Base-by-base conservation (phyloP, 1,139 yeast species). In the Saccharomyces hybrid region DNA sequence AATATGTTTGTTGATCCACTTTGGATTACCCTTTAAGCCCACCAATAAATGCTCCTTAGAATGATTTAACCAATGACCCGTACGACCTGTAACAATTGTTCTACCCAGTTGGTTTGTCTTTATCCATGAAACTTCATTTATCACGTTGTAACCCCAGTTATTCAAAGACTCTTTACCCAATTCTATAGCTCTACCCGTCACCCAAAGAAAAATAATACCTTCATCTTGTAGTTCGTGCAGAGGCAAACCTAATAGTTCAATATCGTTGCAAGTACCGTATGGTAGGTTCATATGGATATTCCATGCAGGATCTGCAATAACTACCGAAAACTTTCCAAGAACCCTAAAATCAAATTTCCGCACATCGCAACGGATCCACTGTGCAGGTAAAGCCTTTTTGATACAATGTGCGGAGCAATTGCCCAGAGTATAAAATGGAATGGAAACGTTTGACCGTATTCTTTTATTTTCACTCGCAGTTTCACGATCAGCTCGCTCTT, bases 21-120 rank as follows among this genome's bases (percentile, higher is more conserved):
- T 63, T 0, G 95, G 93, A 49, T 79, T 69, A 0, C 97, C 97
- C 65, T 90, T 90, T 31, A 86, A 67, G 0, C 96, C 98, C 28
- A 91, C 88, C 11, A 91, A 72, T 49, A 89, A 75, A 68, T 91
- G 97, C 70, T 91, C 98, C 63, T 91, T 91, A 0, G 97, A 88
- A 70, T 91, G 98, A 67, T 91, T 91, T 51, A 91, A 75, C 98
- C 98, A 91, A 69, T 91, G 98, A 0, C 98, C 98, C 0, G 98
- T 91, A 59, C 97, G 75, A 0, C 98, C 98, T 0, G 98, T 91
- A 57, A 95, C 93, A 52, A 91, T 90, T 0, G 97, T 91, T 59
- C 96, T 74, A 32, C 85, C 82, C 57, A 91, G 73, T 67, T 91
- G 97, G 68, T 91, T 91, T 9, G 95, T 81, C 68, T 91, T 91